Conservation (phyloP, 2,329 filamentous ascomycete species). For the Ambrosiella beaveri region DNA sequence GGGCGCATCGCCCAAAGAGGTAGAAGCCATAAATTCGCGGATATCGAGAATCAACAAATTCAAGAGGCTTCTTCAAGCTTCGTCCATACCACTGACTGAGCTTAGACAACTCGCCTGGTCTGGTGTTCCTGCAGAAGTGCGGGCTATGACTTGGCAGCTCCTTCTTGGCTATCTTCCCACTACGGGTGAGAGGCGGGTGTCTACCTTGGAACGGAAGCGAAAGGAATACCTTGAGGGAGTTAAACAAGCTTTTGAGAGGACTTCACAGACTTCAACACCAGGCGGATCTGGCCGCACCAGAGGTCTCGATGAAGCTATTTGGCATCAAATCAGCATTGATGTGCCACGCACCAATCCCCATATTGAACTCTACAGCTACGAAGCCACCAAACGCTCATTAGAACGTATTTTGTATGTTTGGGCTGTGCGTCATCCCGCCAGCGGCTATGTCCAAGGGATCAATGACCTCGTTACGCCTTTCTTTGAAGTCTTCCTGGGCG, state of each 20-base stretch:
- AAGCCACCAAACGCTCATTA: slow-evolving; percentile 83
- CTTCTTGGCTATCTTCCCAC: slow-evolving; percentile 88
- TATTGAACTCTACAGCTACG: slow-evolving; percentile 84
- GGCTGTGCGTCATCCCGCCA: slow-evolving; percentile 93
- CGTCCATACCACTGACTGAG: slow-evolving; percentile 70
- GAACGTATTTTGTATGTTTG: slow-evolving; percentile 94
- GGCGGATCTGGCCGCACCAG: slow-evolving; percentile 24
- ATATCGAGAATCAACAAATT: slow-evolving; percentile 97
- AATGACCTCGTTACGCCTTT: slow-evolving; percentile 96
- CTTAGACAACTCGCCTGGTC: slow-evolving; percentile 82
- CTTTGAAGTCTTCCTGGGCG: slow-evolving; percentile 90
- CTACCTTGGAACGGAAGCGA: slow-evolving; percentile 79
- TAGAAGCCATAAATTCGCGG: slow-evolving; percentile 69
- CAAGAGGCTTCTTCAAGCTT: slow-evolving; percentile 85
- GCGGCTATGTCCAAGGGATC: slow-evolving; percentile 95
- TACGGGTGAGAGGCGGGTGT: slow-evolving; percentile 82
- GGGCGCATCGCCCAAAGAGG: slow-evolving; percentile 64
- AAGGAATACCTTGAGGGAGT: slow-evolving; percentile 96
- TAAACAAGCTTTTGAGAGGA: slow-evolving; percentile 49
- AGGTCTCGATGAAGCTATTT: slow-evolving; percentile 88
- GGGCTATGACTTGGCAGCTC: slow-evolving; percentile 97
- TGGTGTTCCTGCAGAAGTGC: slow-evolving; percentile 82
- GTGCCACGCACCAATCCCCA: slow-evolving; percentile 93
- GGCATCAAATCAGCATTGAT: slow-evolving; percentile 99
- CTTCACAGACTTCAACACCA: slow-evolving; percentile 20